Conservation (phyloP, 1,284 basidiomycete species). For the Melampsora occidentalis region DNA sequence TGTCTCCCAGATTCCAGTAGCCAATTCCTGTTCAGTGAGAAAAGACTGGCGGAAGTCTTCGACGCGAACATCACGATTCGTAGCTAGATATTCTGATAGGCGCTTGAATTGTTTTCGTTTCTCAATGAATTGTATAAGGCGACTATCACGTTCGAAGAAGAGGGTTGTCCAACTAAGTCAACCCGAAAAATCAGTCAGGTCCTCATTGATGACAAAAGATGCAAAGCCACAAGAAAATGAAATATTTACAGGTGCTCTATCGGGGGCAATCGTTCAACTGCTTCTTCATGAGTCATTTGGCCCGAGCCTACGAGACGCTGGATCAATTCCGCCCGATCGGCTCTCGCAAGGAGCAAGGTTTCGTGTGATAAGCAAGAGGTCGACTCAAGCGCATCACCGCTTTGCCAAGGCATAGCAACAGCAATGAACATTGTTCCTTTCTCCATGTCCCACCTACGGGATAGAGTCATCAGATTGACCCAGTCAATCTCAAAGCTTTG, state of each 20-base stretch:
- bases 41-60: conserved; percentile 24
- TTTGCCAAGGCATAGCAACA: conserved; percentile 44
- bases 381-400: conserved; percentile 34
- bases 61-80: conserved; percentile 27
- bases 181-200: not conserved
- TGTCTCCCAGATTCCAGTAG: conserved; percentile 10
- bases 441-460: conserved; percentile 36
- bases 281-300: conserved; percentile 16
- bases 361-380: conserved; percentile 31
- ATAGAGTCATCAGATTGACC: not conserved
- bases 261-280: conserved; percentile 24
- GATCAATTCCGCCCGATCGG: conserved; percentile 20
- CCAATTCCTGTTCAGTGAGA: conserved; percentile 14
- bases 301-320: conserved; percentile 16
- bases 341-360: conserved; percentile 14
- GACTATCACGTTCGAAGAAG: conserved; percentile 34
- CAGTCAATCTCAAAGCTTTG: not conserved
- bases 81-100: conserved; percentile 25
- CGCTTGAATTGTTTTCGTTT: conserved; percentile 40
- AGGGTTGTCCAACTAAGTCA: conserved; percentile 35
- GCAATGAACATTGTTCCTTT: conserved; percentile 30
- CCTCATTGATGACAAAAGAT: not conserved
- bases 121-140: conserved; percentile 37
- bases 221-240: not conserved
- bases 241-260: conserved; percentile 37